Conservation (phyloP, 169 alveolate species). For the Cryptosporidium ryanae region DNA sequence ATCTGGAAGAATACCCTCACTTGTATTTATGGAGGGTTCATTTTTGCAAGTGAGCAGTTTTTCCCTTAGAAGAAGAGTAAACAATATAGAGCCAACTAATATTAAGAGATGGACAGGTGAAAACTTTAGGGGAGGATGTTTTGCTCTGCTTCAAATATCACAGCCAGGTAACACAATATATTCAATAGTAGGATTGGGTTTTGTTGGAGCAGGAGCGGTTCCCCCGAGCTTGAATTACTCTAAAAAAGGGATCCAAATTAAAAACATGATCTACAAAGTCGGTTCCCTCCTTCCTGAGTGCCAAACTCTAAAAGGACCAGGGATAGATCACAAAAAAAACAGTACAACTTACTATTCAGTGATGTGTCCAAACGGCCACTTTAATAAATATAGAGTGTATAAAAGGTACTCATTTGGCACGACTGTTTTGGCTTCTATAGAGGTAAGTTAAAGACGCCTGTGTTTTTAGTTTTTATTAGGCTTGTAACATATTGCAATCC, state of each 20-base stretch:
- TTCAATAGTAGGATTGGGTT: conserved; percentile 66
- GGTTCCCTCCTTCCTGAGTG: conserved; percentile 39
- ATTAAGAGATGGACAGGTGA: conserved; percentile 63
- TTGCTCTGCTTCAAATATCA: conserved; percentile 32
- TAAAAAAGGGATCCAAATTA: conserved; percentile 30
- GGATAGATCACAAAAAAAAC: conserved; percentile 17
- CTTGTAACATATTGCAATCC: neutral
- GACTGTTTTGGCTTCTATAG: conserved; percentile 47
- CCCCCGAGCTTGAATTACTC: conserved; percentile 8
- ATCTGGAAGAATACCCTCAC: conserved; percentile 12
- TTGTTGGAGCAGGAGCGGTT: conserved; percentile 24
- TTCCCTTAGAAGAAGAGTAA: conserved; percentile 38
- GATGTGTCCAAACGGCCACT: conserved; percentile 69
- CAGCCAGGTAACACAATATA: conserved; percentile 55
- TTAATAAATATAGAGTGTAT: conserved; percentile 31
- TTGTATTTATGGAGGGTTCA: conserved; percentile 55
- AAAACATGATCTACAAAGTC: conserved; percentile 39
- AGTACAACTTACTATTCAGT: conserved; percentile 26
- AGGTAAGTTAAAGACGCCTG: conserved; percentile 39
- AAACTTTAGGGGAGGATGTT: conserved; percentile 63
- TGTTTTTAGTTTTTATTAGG: neutral
- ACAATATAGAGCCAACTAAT: conserved; percentile 32
- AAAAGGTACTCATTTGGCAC: conserved; percentile 66
- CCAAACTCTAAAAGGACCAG: conserved; percentile 63
- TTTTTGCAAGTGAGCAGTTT: conserved; percentile 25